These are phyloP conservation scores for Lignosus rhinocerotis DNA, from an alignment of 1,284 basidiomycete species.

Conservation along the genomic window DNA sequence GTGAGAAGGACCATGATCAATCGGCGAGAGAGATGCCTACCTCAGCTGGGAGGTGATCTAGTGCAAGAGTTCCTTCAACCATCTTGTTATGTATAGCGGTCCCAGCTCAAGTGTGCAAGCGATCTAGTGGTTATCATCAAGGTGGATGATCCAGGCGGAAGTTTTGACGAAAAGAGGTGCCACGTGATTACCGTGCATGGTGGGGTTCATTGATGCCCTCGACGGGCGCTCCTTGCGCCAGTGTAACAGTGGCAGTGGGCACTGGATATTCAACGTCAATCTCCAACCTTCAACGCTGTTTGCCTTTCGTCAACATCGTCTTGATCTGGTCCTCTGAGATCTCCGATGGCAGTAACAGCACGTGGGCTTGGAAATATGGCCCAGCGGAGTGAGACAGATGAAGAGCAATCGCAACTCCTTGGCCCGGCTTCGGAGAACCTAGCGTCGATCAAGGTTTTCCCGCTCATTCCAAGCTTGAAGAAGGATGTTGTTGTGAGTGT, in stretches of 20 bases:
- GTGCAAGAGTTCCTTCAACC: not conserved
- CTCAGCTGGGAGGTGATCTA: constrained; percentile 21
- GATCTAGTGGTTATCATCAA: no score
- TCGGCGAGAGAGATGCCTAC: constrained; percentile 2
- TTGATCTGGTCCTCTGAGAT: not conserved
- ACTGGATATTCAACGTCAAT: no score
- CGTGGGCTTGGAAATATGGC: not conserved
- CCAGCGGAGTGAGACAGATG: constrained; percentile 25
- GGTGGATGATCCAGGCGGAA: no score
- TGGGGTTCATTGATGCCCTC: no score
- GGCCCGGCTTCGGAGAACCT: constrained; percentile 57
- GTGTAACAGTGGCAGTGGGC: no score
- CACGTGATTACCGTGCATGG: no score
- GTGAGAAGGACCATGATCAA: not conserved
- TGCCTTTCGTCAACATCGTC: no score
- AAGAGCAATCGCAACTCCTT: constrained; percentile 39
- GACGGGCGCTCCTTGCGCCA: no score
- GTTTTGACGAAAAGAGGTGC: no score
- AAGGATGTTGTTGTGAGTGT: constrained; percentile 64
- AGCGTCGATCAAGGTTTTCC: constrained; percentile 70
- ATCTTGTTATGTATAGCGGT: not conserved
- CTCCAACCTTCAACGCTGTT: no score
- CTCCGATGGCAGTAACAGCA: not conserved
- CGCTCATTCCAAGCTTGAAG: constrained; percentile 69
- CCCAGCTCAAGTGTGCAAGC: no score